Conservation (phyloP, 2,329 filamentous ascomycete species). For the Claviceps sp. region DNA sequence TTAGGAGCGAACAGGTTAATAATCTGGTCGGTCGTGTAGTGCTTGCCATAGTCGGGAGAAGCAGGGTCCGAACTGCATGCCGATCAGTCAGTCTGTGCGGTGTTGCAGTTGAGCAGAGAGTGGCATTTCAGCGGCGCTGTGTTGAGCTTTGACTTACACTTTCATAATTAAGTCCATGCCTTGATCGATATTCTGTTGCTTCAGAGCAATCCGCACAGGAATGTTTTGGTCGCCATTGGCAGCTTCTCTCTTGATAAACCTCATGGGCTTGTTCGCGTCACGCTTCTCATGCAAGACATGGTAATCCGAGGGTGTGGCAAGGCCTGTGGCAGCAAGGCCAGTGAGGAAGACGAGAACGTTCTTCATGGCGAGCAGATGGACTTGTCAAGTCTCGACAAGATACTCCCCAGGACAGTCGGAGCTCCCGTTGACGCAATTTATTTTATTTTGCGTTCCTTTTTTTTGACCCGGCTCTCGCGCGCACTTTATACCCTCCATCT, state of each 20-base stretch:
- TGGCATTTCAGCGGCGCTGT: no score
- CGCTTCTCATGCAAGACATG: constrained; percentile 22
- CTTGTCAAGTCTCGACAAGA: not conserved
- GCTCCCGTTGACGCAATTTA: no score
- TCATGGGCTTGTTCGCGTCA: constrained; percentile 5
- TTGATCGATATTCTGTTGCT: constrained; percentile 31
- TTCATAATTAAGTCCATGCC: constrained; percentile 29
- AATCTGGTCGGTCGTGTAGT: constrained; percentile 31
- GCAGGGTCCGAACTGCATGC: constrained; percentile 22
- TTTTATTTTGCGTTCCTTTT: no score
- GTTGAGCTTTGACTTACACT: constrained; percentile 14
- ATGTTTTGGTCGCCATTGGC: constrained; percentile 11
- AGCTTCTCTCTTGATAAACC: constrained; percentile 15
- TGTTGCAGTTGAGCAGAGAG: no score
- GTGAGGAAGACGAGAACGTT: constrained; percentile 8
- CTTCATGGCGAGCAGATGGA: constrained; percentile 8
- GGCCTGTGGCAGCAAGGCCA: constrained; percentile 9
- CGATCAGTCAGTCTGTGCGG: not conserved
- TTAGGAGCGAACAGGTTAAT: constrained; percentile 28
- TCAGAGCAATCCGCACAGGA: constrained; percentile 29
- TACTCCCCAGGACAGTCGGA: not conserved
- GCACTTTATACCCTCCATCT: not conserved
- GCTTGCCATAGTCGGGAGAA: constrained; percentile 31
- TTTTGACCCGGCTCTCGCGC: not conserved
- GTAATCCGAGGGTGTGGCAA: constrained; percentile 9